phyloP scores from a whole-genome alignment of 2,329 filamentous ascomycete species.

The Trichophyton verrucosum region DNA sequence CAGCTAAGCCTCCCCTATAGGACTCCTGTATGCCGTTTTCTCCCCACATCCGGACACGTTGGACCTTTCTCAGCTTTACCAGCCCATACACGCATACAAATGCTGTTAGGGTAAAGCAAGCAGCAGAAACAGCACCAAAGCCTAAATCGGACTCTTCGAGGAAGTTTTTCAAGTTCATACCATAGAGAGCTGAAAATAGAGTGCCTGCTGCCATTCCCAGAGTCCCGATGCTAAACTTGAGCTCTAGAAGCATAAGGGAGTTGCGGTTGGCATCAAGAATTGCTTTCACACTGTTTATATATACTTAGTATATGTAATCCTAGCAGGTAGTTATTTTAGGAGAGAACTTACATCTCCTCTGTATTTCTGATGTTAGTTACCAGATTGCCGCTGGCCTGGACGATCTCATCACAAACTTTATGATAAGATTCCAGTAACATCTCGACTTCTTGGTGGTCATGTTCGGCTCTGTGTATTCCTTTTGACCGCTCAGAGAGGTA shows the following conservation, averaged over 20 bases:
- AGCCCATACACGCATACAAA: slow-evolving; percentile 76
- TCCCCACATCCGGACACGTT: slow-evolving; percentile 78
- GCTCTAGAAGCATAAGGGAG: slow-evolving; percentile 89
- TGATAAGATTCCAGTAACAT: slow-evolving; percentile 95
- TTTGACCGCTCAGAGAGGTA: slow-evolving; percentile 81
- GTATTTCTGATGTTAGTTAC: slow-evolving; percentile 94
- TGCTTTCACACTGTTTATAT: slow-evolving; percentile 62
- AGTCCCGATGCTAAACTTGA: slow-evolving; percentile 92
- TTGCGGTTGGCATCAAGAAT: slow-evolving; percentile 98
- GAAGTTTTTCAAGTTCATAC: slow-evolving; percentile 98
- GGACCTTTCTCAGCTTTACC: slow-evolving; percentile 68
- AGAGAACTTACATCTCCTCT: slow-evolving; percentile 78
- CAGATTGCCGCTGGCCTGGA: slow-evolving; percentile 84
- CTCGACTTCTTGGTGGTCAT: slow-evolving; percentile 93
- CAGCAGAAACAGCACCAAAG: slow-evolving; percentile 61
- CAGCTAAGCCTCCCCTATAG: slow-evolving; percentile 9
- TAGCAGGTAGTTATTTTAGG: background rate
- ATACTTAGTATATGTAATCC: slow-evolving; percentile 13
- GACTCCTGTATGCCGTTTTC: slow-evolving; percentile 32
- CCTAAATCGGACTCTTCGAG: slow-evolving; percentile 87
- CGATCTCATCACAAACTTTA: slow-evolving; percentile 95
- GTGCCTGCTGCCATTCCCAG: slow-evolving; percentile 90
- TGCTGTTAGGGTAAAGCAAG: slow-evolving; percentile 60
- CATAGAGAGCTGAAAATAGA: slow-evolving; percentile 95
- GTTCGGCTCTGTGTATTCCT: slow-evolving; percentile 58